phyloP scores from a whole-genome alignment of 2,329 filamentous ascomycete species.

The Penicillium sp. region DNA sequence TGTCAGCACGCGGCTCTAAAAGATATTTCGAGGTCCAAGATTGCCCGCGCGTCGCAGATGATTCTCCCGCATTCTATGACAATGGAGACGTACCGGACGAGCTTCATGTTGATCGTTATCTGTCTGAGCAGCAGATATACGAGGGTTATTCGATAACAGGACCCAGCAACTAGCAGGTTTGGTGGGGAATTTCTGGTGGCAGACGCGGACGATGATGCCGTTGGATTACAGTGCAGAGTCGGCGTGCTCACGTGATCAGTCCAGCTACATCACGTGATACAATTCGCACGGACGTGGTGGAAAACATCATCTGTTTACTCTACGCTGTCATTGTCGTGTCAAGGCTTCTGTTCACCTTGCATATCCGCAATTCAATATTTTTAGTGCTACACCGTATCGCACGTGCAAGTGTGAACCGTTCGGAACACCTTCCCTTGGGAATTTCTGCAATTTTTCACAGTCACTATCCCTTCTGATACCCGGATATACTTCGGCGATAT shows the following conservation, averaged over 20 bases:
- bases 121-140: background rate
- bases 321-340: background rate
- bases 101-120: slow-evolving; percentile 70
- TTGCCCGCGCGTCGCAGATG: slow-evolving; percentile 12
- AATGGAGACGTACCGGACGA: slow-evolving; percentile 74
- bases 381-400: no score
- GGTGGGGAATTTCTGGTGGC: slow-evolving; percentile 11
- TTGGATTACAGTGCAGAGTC: slow-evolving; percentile 23
- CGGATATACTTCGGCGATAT: background rate
- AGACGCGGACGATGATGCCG: slow-evolving; percentile 17
- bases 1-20: slow-evolving; percentile 17
- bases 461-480: background rate
- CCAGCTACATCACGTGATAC: slow-evolving; percentile 5
- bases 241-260: slow-evolving; percentile 10
- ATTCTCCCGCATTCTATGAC: background rate
- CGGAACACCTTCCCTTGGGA: background rate
- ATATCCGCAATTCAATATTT: background rate
- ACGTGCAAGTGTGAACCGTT: background rate
- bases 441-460: background rate
- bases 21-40: slow-evolving; percentile 9
- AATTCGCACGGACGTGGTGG: background rate
- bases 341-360: background rate
- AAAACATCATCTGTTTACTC: background rate
- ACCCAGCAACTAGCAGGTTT: slow-evolving; percentile 4
- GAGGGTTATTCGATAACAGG: background rate